Evolutionary conservation across 2,329 filamentous ascomycete genomes (phyloP).

Genomic region (Monosporascus ibericus): DNA sequence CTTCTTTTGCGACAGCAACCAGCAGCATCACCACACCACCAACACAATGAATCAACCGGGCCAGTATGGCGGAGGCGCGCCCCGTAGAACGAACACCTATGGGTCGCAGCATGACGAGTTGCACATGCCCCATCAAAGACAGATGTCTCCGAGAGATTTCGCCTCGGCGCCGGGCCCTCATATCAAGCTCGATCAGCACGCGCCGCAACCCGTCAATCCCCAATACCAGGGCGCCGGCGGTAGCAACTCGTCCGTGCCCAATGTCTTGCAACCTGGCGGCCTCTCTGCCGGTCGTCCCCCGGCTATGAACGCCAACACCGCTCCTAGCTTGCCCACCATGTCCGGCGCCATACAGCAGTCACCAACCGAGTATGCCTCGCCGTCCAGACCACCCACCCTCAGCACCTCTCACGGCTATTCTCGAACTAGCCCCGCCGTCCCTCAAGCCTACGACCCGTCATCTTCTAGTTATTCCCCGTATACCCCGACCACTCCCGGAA

Average conservation of each 20-base stretch:
- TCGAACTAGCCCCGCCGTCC: constrained; percentile 69
- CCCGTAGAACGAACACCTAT: constrained; percentile 33
- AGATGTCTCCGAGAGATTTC: constrained; percentile 43
- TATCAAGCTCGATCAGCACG: constrained; percentile 43
- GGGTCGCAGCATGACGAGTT: constrained; percentile 44
- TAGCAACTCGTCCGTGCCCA: constrained; percentile 42
- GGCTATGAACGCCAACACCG: constrained; percentile 36
- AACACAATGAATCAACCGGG: constrained; percentile 31
- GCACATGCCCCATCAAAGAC: constrained; percentile 40
- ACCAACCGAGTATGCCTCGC: constrained; percentile 34
- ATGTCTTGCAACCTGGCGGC: constrained; percentile 53
- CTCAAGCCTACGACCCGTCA: constrained; percentile 41
- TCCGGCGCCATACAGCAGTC: constrained; percentile 34
- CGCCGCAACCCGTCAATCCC: constrained; percentile 30
- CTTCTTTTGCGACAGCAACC: too few relatives aligned
- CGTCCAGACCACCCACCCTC: constrained; percentile 60
- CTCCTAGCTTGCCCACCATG: constrained; percentile 41
- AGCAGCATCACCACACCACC: constrained; percentile 8
- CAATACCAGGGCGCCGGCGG: constrained; percentile 30
- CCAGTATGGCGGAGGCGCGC: constrained; percentile 27
- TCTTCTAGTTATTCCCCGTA: constrained; percentile 51
- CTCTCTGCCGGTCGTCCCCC: constrained; percentile 28
- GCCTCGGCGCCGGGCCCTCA: constrained; percentile 34
- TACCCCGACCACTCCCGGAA: constrained; percentile 58
- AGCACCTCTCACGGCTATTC: constrained; percentile 70